phyloP scores from a whole-genome alignment of 2,329 filamentous ascomycete species.

The Diplodia seriata region DNA sequence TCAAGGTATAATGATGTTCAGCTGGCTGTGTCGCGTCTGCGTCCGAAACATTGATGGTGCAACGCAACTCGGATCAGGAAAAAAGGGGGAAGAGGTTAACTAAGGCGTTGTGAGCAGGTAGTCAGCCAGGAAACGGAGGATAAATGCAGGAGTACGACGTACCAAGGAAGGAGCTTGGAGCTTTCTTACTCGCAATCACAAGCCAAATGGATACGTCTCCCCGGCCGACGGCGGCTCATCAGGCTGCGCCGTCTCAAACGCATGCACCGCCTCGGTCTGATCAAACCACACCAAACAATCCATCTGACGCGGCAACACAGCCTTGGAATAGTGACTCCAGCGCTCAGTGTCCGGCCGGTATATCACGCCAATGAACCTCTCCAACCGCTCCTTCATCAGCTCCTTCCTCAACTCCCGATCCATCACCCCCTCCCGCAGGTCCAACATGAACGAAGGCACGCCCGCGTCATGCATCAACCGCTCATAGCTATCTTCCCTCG shows the following conservation, averaged over 20 bases:
- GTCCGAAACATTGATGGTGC: too few species aligned
- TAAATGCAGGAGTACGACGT: too few species aligned
- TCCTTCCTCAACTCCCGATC: slow-evolving; percentile 37
- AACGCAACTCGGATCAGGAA: too few species aligned
- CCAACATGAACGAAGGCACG: slow-evolving; percentile 55
- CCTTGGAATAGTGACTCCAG: neutral
- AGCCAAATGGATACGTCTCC: neutral
- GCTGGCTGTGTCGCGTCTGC: too few species aligned
- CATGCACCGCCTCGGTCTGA: neutral
- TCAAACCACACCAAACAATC: neutral
- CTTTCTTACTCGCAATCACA: slow-evolving; percentile 38
- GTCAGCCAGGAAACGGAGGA: too few species aligned
- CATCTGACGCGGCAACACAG: neutral
- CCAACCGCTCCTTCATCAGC: neutral
- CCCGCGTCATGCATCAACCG: slow-evolving; percentile 56
- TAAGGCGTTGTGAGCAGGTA: too few species aligned
- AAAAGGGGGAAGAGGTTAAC: too few species aligned
- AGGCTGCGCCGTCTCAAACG: neutral
- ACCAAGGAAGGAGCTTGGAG: neutral
- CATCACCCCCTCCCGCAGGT: slow-evolving; percentile 51
- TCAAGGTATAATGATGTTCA: too few species aligned
- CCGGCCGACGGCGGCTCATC: neutral
- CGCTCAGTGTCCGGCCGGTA: neutral
- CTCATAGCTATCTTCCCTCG: slow-evolving; percentile 58
- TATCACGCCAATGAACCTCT: neutral